Percentiles rank a stretch among this genome's conserved stretches.
Conservation (phyloP, 305 asterid species). For the Andrographis paniculata region DNA sequence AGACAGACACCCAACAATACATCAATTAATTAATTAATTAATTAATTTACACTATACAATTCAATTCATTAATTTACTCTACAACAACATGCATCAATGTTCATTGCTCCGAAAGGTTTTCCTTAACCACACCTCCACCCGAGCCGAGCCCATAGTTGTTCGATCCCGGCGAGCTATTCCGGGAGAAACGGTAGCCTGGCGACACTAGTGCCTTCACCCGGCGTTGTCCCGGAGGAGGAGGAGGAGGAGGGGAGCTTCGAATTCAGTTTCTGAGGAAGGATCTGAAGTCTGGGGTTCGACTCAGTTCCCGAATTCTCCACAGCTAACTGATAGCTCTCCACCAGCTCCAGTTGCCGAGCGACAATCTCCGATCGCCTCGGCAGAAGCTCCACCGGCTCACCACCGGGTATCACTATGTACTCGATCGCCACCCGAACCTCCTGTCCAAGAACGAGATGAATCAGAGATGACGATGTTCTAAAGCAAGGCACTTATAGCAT, state of each 20-base stretch:
- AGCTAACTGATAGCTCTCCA: conserved; percentile 76
- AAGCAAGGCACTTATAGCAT: conserved; percentile 2
- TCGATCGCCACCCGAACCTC: conserved; percentile 97
- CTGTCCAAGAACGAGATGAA: too few species aligned
- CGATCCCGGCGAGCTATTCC: conserved; percentile 29
- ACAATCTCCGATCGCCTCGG: conserved; percentile 91
- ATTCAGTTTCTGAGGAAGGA: conserved; percentile 70
- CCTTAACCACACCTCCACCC: neutral
- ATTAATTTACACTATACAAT: too few species aligned
- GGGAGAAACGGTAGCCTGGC: conserved; percentile 65
- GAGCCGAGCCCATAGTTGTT: too few species aligned
- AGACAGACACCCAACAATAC: too few species aligned
- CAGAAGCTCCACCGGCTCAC: conserved; percentile 92
- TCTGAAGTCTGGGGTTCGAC: conserved; percentile 74
- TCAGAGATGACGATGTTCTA: too few species aligned
- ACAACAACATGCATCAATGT: too few species aligned
- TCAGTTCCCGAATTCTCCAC: conserved; percentile 89
- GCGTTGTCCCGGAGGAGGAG: too few species aligned
- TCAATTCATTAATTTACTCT: too few species aligned
- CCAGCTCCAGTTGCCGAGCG: conserved; percentile 87
- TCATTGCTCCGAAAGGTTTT: too few species aligned
- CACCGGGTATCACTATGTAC: conserved; percentile 95
- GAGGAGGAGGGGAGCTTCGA: conserved; percentile 26
- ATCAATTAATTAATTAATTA: too few species aligned
- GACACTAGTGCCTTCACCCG: conserved; percentile 31